Base-by-base conservation (phyloP, 2,329 filamentous ascomycete genomes). In the Fusarium sterilihyphosum region DNA sequence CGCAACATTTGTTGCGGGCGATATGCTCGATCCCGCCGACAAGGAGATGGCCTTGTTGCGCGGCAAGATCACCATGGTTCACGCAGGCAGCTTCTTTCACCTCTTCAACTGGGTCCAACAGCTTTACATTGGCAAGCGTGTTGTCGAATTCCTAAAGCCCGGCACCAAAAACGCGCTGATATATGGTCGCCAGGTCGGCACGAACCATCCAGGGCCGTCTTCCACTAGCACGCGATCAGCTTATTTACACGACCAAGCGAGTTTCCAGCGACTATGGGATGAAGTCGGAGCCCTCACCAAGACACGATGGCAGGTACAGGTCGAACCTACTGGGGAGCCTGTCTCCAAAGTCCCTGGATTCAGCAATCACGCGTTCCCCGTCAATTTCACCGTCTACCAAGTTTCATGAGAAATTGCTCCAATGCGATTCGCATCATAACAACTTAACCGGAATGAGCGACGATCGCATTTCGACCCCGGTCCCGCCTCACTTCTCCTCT, bases 191-290 rank as follows among this genome's bases (percentile, higher is more conserved):
- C 88, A 90, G 38, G 82, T 88, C 37, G 87, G 88, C 44, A 83
- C 81, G 20, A 62, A 76, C 65, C 64, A 78, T 64, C 68, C 80
- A 40, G 69, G 80, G 58, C 69, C 73, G 20, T 59, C 70, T 11
- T 63, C 74, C 11, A 72, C 67, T 24, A 69, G 70, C 57, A 64
- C 67, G 35, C 74, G 73, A 66, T 80, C 80, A 24, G 80, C 82
- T 13, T 89, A 85, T 71, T 78, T 88, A 3, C 88, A 90, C 75
- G 83, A 88, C 69, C 81, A 84, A 40, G 77, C 80, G 13, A 88
- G 84, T 64, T 90, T 89, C 80, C 85, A 87, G 73, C 76, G 76
- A 41, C 80, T 91, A 31, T 91, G 89, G 89, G 82, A 88, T 60
- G 85, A 88, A 68, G 84, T 89, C 33, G 87, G 87, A 14, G 70